Base-by-base conservation (phyloP, 2,329 filamentous ascomycete species). In the Fusarium sp. region DNA sequence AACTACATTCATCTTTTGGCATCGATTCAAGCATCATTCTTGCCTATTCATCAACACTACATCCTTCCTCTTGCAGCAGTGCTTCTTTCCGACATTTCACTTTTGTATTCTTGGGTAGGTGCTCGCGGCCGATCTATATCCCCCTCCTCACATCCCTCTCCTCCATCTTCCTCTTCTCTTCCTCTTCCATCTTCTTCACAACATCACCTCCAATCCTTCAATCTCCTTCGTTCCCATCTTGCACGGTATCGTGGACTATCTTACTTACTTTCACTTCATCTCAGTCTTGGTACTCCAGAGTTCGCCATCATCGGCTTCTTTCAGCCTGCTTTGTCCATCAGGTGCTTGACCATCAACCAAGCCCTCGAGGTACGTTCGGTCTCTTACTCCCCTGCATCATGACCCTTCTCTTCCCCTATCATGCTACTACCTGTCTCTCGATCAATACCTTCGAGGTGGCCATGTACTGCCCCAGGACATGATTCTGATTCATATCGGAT, bases 161-260 rank as follows among this genome's bases (percentile, higher is more conserved):
- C 32, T 38, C 56, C 56, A 48, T 55, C 58, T 38, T 56, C 46
- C 48, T 44, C 44, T 29, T 48, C 65, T 69, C 62, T 70, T 49
- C 62, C 56, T 65, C 60, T 62, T 59, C 66, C 66, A 56, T 73
- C 62, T 67, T 77, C 74, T 65, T 78, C 79, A 81, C 80, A 86
- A 80, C 84, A 87, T 84, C 84, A 79, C 80, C 82, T 78, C 76
- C 78, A 77, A 76, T 65, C 79, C 80, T 67, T 73, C 66, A 64
- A 77, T 77, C 76, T 78, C 76, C 77, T 77, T 76, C 72, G 71
- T 74, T 74, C 77, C 79, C 83, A 84, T 84, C 83, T 88, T 87
- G 86, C 84, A 86, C 80, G 82, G 84, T 87, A 87, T 84, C 84
- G 86, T 80, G 83, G 83, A 84, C 84, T 84, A 86, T 87, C 83